A percentile compares a stretch with the other conserved stretches of the same genome.
Evolutionary conservation across 2,329 filamentous ascomycete genomes (phyloP).

Genomic region (Phialophora tarda): DNA sequence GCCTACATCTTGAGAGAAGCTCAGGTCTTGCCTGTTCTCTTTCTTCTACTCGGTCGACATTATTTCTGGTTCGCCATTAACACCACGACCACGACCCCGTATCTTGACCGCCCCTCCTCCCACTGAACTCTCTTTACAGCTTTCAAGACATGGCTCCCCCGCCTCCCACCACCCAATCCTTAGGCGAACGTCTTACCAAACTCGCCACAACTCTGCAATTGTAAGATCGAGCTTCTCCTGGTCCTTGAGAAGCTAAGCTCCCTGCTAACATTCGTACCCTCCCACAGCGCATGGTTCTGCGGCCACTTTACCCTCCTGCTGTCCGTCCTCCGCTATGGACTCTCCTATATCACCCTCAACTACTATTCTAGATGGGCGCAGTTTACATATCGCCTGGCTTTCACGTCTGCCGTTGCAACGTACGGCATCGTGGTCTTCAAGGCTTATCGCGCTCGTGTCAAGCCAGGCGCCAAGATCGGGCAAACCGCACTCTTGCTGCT

Average conservation of each 20-base stretch:
- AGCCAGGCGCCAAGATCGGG: conserved; percentile 47
- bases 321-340: conserved; percentile 77
- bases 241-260: not conserved
- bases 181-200: conserved; percentile 74
- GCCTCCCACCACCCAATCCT: conserved; percentile 70
- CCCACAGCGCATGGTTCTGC: conserved; percentile 58
- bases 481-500: conserved; percentile 68
- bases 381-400: conserved; percentile 87
- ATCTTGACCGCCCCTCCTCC: conserved; percentile 2
- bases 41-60: not conserved
- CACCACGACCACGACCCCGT: not conserved
- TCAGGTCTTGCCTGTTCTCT: not conserved
- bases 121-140: conserved; percentile 26
- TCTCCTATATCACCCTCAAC: conserved; percentile 91
- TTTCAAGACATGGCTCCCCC: conserved; percentile 69
- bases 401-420: conserved; percentile 84
- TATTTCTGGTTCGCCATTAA: not conserved
- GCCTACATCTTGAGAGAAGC: not conserved
- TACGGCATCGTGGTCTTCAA: conserved; percentile 99
- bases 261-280: conserved; percentile 6
- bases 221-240: conserved; percentile 23
- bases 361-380: conserved; percentile 76
- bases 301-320: conserved; percentile 84
- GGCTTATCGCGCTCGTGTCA: conserved; percentile 83
- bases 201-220: conserved; percentile 90